A percentile compares a stretch with the other conserved stretches of the same genome.
Conservation (phyloP, 1,284 basidiomycete genomes). For the Boletus holoroseus region DNA sequence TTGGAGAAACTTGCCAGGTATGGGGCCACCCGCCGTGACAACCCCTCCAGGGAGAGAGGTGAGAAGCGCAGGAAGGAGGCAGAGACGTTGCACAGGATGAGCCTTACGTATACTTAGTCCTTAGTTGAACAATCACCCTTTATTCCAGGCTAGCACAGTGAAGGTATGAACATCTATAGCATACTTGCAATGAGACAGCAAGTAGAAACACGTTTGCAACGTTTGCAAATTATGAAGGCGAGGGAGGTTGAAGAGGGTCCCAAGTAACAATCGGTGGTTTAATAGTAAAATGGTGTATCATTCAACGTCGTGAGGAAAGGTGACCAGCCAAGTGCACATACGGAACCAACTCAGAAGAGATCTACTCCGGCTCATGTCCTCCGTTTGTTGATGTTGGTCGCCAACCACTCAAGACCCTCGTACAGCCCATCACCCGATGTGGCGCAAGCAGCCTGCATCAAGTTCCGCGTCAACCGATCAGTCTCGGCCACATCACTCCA, state of each 20-base stretch:
- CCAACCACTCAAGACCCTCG: constrained; percentile 97
- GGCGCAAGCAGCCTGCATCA: constrained; percentile 84
- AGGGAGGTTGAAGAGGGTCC: constrained; percentile 16
- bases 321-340: constrained; percentile 45
- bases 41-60: constrained; percentile 51
- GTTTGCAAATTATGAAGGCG: constrained; percentile 8
- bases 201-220: constrained; percentile 5
- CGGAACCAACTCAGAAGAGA: constrained; percentile 40
- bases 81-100: constrained; percentile 59
- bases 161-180: constrained; percentile 22
- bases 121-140: constrained; percentile 2
- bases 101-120: constrained; percentile 18
- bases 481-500: neutral
- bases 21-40: constrained; percentile 58
- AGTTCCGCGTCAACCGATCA: constrained; percentile 23
- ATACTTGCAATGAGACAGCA: constrained; percentile 12
- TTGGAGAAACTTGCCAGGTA: constrained; percentile 77
- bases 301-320: constrained; percentile 39
- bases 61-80: constrained; percentile 75
- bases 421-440: constrained; percentile 99
- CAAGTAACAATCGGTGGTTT: constrained; percentile 31
- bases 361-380: constrained; percentile 50
- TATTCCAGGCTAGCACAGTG: constrained; percentile 9
- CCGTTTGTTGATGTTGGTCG: constrained; percentile 78
- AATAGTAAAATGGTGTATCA: constrained; percentile 32